Conservation (phyloP, 2,329 filamentous ascomycete genomes). For the Penicillium hesseltinei region DNA sequence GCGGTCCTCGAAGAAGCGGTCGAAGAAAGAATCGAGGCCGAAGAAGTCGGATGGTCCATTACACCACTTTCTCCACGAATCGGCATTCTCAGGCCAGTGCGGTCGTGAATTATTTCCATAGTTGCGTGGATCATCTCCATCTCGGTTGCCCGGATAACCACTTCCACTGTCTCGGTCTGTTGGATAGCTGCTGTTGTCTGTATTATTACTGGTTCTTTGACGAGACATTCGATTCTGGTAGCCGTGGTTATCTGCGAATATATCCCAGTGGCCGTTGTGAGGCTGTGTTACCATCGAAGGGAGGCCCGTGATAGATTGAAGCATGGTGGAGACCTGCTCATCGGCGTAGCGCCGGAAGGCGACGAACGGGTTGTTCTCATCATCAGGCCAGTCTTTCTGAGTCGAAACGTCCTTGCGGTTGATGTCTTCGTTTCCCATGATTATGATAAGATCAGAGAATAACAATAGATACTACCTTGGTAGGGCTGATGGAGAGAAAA, state of each 20-base stretch:
- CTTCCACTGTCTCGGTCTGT: slow-evolving; percentile 7
- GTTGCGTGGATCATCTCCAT: slow-evolving; percentile 9
- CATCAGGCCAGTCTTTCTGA: slow-evolving; percentile 26
- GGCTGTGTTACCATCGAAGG: slow-evolving; percentile 37
- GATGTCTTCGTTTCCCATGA: slow-evolving; percentile 28
- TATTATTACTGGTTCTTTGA: slow-evolving; percentile 15
- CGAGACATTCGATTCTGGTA: slow-evolving; percentile 23
- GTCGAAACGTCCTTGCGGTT: slow-evolving; percentile 11
- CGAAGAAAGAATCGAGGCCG: slow-evolving; percentile 37
- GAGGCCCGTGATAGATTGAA: slow-evolving; percentile 53
- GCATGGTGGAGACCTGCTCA: slow-evolving; percentile 54
- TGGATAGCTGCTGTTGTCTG: slow-evolving; percentile 8
- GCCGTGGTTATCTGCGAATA: slow-evolving; percentile 34
- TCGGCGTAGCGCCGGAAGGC: slow-evolving; percentile 62
- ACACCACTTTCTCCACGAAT: slow-evolving; percentile 18
- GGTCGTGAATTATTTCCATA: slow-evolving; percentile 6
- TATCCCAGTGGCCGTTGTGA: slow-evolving; percentile 35
- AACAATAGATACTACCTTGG: slow-evolving; percentile 1
- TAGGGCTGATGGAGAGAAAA: slow-evolving; percentile 7
- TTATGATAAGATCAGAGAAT: slow-evolving; percentile 2
- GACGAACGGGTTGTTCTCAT: slow-evolving; percentile 55
- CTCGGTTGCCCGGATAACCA: slow-evolving; percentile 4
- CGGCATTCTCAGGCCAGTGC: slow-evolving; percentile 18
- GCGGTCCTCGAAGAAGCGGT: slow-evolving; percentile 33
- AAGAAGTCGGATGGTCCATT: slow-evolving; percentile 27